Conservation (phyloP, 805 yeast species). For the Tetrapisispora taiwanensis region DNA sequence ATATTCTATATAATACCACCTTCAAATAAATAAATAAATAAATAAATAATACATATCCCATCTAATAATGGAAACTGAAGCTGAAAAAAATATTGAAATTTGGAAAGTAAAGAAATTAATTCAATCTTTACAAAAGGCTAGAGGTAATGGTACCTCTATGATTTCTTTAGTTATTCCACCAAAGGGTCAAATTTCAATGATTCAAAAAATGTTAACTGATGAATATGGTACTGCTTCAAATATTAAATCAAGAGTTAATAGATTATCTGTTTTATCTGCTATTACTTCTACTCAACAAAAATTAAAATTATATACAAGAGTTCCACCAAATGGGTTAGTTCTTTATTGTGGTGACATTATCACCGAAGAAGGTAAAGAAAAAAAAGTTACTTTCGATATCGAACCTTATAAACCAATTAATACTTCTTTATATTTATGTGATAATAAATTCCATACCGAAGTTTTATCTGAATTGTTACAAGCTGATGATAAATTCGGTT, state of each 20-base stretch:
- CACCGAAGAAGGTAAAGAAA: slow-evolving; percentile 95
- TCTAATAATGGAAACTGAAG: slow-evolving; percentile 42
- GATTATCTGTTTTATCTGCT: slow-evolving; percentile 90
- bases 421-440: slow-evolving; percentile 93
- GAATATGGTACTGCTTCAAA: slow-evolving; percentile 98
- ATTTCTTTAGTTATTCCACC: slow-evolving; percentile 95
- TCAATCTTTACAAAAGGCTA: slow-evolving; percentile 77
- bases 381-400: slow-evolving; percentile 91
- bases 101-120: slow-evolving; percentile 97
- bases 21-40: too few relatives aligned
- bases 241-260: slow-evolving; percentile 94
- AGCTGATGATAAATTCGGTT: slow-evolving; percentile 93
- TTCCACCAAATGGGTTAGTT: slow-evolving; percentile 92
- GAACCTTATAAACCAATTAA: slow-evolving; percentile 99
- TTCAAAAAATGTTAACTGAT: slow-evolving; percentile 87
- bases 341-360: slow-evolving; percentile 97
- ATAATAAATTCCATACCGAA: slow-evolving; percentile 96
- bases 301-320: slow-evolving; percentile 75
- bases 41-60: not conserved
- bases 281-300: slow-evolving; percentile 97
- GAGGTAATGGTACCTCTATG: slow-evolving; percentile 99
- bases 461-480: slow-evolving; percentile 89
- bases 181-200: slow-evolving; percentile 80
- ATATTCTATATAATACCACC: too few relatives aligned
- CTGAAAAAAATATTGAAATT: slow-evolving; percentile 94